Evolutionary conservation across 2,329 filamentous ascomycete species (phyloP).

Genomic region (Lachnellula occidentalis): DNA sequence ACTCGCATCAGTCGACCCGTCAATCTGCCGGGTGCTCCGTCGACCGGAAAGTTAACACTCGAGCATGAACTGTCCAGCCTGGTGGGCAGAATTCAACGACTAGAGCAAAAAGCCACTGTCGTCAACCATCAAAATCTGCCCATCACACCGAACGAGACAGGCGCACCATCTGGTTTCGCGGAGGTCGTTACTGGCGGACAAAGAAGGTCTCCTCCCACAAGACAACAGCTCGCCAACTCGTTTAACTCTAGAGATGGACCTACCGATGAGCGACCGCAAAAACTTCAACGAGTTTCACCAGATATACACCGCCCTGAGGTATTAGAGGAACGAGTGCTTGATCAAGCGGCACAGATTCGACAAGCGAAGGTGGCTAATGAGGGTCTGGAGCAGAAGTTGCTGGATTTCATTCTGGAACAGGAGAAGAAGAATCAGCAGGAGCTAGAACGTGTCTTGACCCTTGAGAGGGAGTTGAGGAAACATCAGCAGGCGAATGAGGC

Average conservation of each 20-base stretch:
- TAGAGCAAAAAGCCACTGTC: conserved; percentile 71
- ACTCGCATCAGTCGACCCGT: conserved; percentile 34
- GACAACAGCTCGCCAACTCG: conserved; percentile 38
- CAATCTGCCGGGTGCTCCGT: conserved; percentile 71
- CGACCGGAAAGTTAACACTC: conserved; percentile 68
- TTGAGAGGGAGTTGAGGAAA: conserved; percentile 92
- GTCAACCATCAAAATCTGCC: conserved; percentile 57
- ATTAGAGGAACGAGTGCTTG: conserved; percentile 84
- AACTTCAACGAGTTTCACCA: conserved; percentile 53
- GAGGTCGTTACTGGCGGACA: conserved; percentile 39
- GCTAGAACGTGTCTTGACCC: conserved; percentile 76
- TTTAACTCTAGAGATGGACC: conserved; percentile 27
- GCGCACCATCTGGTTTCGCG: conserved; percentile 59
- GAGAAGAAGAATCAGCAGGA: conserved; percentile 83
- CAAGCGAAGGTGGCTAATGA: conserved; percentile 75
- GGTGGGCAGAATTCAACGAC: conserved; percentile 68
- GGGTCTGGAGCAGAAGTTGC: conserved; percentile 79
- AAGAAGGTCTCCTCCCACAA: conserved; percentile 24
- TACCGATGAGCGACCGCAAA: conserved; percentile 25
- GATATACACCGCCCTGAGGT: conserved; percentile 75
- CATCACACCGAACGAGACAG: conserved; percentile 74
- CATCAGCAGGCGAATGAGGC: conserved; percentile 97
- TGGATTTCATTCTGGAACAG: conserved; percentile 79
- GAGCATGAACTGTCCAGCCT: conserved; percentile 80
- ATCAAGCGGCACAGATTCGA: conserved; percentile 87